Percentiles rank a stretch among this genome's conserved stretches.
Conservation (phyloP, 495 filamentous ascomycete genomes). For the Corynascus novoguineensis region DNA sequence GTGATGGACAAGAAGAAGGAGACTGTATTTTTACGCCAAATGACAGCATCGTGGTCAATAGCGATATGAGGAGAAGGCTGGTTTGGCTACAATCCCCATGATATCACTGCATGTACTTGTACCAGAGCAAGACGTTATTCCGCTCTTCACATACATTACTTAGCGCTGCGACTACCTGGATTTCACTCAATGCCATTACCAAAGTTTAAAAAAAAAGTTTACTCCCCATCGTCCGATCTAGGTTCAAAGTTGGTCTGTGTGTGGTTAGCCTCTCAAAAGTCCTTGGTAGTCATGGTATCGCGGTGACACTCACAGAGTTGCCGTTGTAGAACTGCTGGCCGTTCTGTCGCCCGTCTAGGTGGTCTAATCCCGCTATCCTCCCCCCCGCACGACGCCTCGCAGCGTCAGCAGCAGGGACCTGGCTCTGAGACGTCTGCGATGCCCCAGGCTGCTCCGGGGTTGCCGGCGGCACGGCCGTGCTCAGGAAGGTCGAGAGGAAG, state of each 20-base stretch:
- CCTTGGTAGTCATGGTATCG: too few species aligned
- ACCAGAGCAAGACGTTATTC: not conserved
- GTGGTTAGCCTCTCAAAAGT: slow-evolving; percentile 10
- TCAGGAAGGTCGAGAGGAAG: slow-evolving; percentile 34
- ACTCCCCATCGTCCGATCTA: slow-evolving; percentile 45
- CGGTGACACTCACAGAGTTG: slow-evolving; percentile 61
- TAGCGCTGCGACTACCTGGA: not conserved
- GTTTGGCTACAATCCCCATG: not conserved
- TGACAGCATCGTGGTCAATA: not conserved
- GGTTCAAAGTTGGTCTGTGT: slow-evolving; percentile 70
- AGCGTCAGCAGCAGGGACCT: slow-evolving; percentile 2
- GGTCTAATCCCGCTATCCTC: slow-evolving; percentile 26
- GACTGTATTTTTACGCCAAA: not conserved
- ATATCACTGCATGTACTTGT: slow-evolving; percentile 9
- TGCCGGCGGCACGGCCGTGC: slow-evolving; percentile 11
- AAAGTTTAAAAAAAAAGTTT: not conserved
- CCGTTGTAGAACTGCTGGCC: slow-evolving; percentile 78
- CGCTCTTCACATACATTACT: not conserved
- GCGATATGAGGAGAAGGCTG: not conserved
- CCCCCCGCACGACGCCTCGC: slow-evolving; percentile 7
- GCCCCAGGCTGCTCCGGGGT: not conserved
- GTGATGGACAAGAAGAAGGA: not conserved
- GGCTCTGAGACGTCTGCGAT: not conserved
- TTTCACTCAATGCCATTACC: slow-evolving; percentile 30
- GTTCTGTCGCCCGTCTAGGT: slow-evolving; percentile 32